phyloP scores from a whole-genome alignment of 140 eudicot genomes.

The Ambrosia hybrid region DNA sequence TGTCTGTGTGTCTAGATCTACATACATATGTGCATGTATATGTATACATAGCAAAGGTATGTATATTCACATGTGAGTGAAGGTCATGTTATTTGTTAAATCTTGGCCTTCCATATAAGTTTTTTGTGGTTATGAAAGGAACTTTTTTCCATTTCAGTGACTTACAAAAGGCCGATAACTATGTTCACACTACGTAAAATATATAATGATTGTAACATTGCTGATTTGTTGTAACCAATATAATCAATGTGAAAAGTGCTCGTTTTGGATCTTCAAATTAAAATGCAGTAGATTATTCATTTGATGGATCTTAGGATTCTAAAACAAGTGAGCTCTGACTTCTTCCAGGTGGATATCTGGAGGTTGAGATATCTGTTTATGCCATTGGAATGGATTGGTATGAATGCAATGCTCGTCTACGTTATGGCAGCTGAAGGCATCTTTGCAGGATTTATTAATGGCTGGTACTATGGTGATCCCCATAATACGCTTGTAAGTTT shows the following conservation, averaged over 20 bases:
- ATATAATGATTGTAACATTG: not conserved
- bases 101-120: not conserved
- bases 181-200: not conserved
- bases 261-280: not conserved
- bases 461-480: constrained; percentile 80
- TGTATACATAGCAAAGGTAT: no score
- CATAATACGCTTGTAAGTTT: constrained; percentile 66
- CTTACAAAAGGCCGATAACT: not conserved
- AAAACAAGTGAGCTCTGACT: not conserved
- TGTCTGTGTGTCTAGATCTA: not conserved
- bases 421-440: constrained; percentile 95
- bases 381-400: constrained; percentile 87
- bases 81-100: not conserved
- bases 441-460: constrained; percentile 88
- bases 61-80: no score
- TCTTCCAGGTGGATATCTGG: constrained; percentile 68
- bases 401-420: constrained; percentile 91
- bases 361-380: constrained; percentile 45
- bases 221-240: not conserved
- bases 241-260: not conserved
- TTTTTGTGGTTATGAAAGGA: not conserved
- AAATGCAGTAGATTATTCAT: not conserved
- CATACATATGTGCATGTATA: not conserved
- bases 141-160: not conserved
- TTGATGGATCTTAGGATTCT: constrained; percentile 11